Percentiles rank a stretch among this genome's conserved stretches.
These are phyloP conservation scores for Leccinum truebloodii DNA, from an alignment of 768 basidiomycete species.

Conservation along the genomic window DNA sequence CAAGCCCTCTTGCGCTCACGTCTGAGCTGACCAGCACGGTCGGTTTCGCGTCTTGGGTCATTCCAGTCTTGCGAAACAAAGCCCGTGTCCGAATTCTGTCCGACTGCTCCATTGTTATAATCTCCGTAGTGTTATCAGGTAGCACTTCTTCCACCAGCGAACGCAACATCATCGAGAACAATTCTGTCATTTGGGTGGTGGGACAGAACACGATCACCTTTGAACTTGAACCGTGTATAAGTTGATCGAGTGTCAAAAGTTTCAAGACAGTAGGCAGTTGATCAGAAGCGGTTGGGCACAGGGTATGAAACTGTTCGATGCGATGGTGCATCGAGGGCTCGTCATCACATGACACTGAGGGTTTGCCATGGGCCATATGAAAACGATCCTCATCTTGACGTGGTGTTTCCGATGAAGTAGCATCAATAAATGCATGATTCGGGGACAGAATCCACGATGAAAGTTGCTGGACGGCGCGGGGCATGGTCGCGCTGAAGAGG, in stretches of 20 bases:
- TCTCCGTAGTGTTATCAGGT: constrained; percentile 53
- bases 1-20: constrained; percentile 85
- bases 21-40: constrained; percentile 82
- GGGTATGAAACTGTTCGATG: constrained; percentile 81
- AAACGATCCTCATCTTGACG: not conserved
- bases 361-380: not conserved
- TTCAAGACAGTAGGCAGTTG: constrained; percentile 80
- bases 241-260: constrained; percentile 86
- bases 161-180: constrained; percentile 65
- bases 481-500: constrained; percentile 89
- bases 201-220: constrained; percentile 84
- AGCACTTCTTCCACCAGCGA: constrained; percentile 45
- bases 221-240: constrained; percentile 60
- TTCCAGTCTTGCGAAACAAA: constrained; percentile 14
- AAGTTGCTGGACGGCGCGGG: constrained; percentile 67
- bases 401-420: constrained; percentile 50
- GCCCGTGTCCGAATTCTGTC: constrained; percentile 29
- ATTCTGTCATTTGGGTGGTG: constrained; percentile 82
- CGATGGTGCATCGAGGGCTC: constrained; percentile 61
- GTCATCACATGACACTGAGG: not conserved
- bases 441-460: constrained; percentile 58
- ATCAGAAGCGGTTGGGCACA: constrained; percentile 61
- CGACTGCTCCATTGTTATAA: constrained; percentile 58
- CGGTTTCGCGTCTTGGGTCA: constrained; percentile 36
- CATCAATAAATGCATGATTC: constrained; percentile 73